Conservation (phyloP, 139 green algal species). For the Tetradesmus obliquus region DNA sequence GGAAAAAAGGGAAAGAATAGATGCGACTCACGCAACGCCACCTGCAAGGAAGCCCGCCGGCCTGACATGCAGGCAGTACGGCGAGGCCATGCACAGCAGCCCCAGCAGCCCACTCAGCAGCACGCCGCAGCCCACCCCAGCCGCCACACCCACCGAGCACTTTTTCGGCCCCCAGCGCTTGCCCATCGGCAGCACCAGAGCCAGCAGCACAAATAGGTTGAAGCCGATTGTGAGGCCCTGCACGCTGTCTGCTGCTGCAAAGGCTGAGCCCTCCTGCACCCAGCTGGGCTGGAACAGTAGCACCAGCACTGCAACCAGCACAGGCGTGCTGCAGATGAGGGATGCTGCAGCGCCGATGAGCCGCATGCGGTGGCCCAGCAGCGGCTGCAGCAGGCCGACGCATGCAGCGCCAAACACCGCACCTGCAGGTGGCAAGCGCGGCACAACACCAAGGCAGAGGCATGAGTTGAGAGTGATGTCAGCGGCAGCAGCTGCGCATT, state of each 20-base stretch:
- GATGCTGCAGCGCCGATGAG: neutral
- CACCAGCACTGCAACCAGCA: neutral
- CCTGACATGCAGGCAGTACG: constrained; percentile 14
- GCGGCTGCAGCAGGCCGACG: constrained; percentile 1
- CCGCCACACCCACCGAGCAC: neutral
- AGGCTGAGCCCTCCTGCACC: neutral
- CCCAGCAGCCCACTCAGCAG: neutral
- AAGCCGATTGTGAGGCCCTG: constrained; percentile 6
- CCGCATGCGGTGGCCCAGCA: neutral
- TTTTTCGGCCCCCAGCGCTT: neutral
- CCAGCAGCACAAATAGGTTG: constrained; percentile 3
- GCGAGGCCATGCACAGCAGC: neutral
- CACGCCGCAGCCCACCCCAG: neutral
- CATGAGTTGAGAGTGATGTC: neutral
- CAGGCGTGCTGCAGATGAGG: neutral
- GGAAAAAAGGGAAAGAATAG: too few relatives aligned
- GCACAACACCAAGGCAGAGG: neutral
- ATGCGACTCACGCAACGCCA: neutral
- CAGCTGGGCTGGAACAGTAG: constrained; percentile 21
- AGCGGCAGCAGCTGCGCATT: neutral
- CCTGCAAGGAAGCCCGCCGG: neutral
- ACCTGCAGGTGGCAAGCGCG: neutral
- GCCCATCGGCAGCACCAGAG: neutral
- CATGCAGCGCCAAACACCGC: neutral
- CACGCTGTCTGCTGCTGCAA: neutral